Evolutionary conservation across 805 yeast species (phyloP), one percentile per base, ranked within the genome.

Genomic region (Saccharomyces cerevisiae): DNA sequence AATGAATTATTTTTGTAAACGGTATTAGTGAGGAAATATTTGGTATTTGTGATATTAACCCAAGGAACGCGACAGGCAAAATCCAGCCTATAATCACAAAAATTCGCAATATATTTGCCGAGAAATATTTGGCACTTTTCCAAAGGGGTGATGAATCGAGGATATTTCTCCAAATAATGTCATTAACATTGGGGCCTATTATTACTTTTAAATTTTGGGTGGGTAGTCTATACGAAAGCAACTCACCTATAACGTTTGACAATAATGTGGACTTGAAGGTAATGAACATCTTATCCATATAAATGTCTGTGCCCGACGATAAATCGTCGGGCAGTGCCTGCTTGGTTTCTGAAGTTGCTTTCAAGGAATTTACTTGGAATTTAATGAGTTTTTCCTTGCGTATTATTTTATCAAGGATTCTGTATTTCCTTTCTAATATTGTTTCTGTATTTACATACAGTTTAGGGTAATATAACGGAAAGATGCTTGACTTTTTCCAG

Each of bases 51-150:
- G 95, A 81, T 0, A 90, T 70, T 30, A 89, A 70, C 0, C 92
- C 90, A 17, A 89, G 82, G 55, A 87, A 76, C 0, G 96, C 89
- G 1, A 89, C 92, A 0, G 97, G 97, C 1, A 89, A 68, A 1
- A 89, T 87, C 84, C 96, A 90, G 1, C 81, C 79, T 21, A 80
- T 57, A 4, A 85, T 82, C 1, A 88, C 70, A 0, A 75, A 56
- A 8, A 80, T 65, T 53, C 82, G 74, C 14, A 79, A 41, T 3
- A 77, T 49, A 28, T 76, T 77, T 0, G 85, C 83, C 4, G 75
- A 41, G 2, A 74, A 64, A 14, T 71, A 69, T 61, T 82, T 76
- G 0, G 75, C 24, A 17, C 71, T 69, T 10, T 65, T 67, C 2
- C 73, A 60, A 57, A 72, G 59, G 22, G 75, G 72, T 53, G 72